Conservation (phyloP, 257 asterid species). For the Solanum megistacrolobum region DNA sequence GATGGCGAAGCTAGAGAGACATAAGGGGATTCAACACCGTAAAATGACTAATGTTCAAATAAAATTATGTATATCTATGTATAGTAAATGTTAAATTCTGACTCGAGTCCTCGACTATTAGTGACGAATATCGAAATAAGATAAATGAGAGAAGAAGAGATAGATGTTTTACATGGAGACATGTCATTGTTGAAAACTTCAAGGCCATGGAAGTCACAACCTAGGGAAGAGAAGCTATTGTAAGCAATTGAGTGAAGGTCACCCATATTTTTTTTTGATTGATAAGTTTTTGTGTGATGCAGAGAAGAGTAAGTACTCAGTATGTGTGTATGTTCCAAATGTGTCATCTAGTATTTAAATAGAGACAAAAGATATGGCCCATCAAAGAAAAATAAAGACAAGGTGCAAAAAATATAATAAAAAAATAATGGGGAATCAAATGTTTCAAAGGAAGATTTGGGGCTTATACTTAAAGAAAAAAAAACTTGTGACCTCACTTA, state of each 20-base stretch:
- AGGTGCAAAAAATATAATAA: not conserved
- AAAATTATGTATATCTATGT: not conserved
- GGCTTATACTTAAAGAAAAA: too few species aligned
- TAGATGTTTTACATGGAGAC: conserved; percentile 20
- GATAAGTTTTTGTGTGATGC: not conserved
- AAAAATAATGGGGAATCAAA: not conserved
- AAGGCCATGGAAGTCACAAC: conserved; percentile 34
- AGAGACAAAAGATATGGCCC: not conserved
- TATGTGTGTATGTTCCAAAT: not conserved
- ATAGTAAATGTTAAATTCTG: not conserved
- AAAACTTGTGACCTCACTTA: not conserved
- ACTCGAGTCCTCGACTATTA: not conserved
- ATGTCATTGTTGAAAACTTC: conserved; percentile 67
- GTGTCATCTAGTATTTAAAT: conserved; percentile 2
- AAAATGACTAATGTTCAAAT: not conserved
- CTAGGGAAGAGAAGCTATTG: conserved; percentile 22
- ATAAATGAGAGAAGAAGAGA: not conserved
- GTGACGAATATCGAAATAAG: not conserved
- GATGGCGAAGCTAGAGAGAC: not conserved
- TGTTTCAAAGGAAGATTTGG: not conserved
- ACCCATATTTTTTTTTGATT: conserved; percentile 12
- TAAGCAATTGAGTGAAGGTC: conserved; percentile 53
- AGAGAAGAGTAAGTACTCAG: not conserved
- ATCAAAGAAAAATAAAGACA: not conserved
- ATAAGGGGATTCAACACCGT: not conserved